These are phyloP conservation scores for Gossypium gossypioides DNA, from an alignment of 441 rosid species.

Conservation along the genomic window DNA sequence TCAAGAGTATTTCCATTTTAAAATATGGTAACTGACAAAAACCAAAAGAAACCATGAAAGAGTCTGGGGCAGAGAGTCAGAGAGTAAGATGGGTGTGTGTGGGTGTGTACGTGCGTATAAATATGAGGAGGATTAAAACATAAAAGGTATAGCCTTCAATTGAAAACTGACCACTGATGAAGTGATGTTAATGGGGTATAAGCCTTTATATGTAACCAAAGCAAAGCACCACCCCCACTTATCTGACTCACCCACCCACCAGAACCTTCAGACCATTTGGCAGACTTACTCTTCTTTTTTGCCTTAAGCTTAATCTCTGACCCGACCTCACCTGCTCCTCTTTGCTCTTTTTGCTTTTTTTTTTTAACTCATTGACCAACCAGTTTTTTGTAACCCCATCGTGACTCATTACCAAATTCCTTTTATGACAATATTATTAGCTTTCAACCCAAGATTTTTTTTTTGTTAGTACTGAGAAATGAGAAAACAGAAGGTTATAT, in stretches of 20 bases:
- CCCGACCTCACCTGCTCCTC: conserved; percentile 6
- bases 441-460: not conserved
- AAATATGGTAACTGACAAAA: not conserved
- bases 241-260: conserved; percentile 9
- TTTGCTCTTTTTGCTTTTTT: not conserved
- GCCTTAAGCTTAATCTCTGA: conserved; percentile 11
- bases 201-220: not conserved
- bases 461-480: not conserved
- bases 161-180: conserved; percentile 5
- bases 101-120: not conserved
- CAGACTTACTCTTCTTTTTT: conserved; percentile 13
- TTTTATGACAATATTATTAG: not conserved
- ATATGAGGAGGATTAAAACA: not conserved
- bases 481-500: not conserved
- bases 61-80: not conserved
- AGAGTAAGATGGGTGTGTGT: too few species aligned
- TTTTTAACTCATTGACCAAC: not conserved
- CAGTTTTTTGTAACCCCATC: not conserved
- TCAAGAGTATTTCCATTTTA: not conserved
- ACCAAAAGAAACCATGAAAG: not conserved
- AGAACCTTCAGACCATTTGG: conserved; percentile 18
- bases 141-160: conserved; percentile 12
- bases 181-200: conserved; percentile 3
- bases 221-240: not conserved
- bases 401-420: not conserved